Conservation (phyloP, 78 protist species). For the Capsaspora owczarzaki region DNA sequence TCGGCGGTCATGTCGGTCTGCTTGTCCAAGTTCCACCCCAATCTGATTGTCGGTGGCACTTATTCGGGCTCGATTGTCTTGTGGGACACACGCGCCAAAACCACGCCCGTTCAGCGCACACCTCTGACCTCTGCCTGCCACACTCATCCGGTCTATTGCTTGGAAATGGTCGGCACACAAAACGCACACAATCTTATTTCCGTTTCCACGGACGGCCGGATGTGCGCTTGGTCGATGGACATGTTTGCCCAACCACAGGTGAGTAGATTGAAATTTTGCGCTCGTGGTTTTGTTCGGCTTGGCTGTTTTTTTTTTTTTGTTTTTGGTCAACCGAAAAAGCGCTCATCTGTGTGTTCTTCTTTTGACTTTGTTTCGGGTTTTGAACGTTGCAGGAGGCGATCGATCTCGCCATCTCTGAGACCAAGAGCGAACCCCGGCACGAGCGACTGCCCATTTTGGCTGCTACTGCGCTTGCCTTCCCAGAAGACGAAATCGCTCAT, state of each 20-base stretch:
- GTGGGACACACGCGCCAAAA: slow-evolving; percentile 74
- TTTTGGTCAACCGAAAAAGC: not conserved
- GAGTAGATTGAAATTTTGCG: not conserved
- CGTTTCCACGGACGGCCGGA: slow-evolving; percentile 59
- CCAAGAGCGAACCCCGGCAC: not conserved
- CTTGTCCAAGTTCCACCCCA: slow-evolving; percentile 44
- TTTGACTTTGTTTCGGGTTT: not conserved
- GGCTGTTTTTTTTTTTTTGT: no score
- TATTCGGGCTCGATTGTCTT: slow-evolving; percentile 67
- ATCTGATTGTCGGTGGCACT: slow-evolving; percentile 63
- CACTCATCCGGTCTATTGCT: slow-evolving; percentile 65
- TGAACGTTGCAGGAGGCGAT: not conserved
- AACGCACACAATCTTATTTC: slow-evolving; percentile 69
- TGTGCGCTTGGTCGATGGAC: slow-evolving; percentile 73
- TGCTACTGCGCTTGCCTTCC: slow-evolving; percentile 44
- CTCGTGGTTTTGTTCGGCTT: no score
- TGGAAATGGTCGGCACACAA: slow-evolving; percentile 58
- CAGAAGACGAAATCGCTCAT: slow-evolving; percentile 43
- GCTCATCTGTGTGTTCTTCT: not conserved
- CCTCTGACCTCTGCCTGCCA: slow-evolving; percentile 52
- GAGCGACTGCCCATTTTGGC: not conserved
- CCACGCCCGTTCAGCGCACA: slow-evolving; percentile 67
- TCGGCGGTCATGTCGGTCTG: slow-evolving; percentile 46
- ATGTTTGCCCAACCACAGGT: slow-evolving; percentile 59
- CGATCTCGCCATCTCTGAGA: not conserved